Evolutionary conservation across 2,329 filamentous ascomycete species (phyloP).

Genomic region (Sporothrix brunneoviolacea): DNA sequence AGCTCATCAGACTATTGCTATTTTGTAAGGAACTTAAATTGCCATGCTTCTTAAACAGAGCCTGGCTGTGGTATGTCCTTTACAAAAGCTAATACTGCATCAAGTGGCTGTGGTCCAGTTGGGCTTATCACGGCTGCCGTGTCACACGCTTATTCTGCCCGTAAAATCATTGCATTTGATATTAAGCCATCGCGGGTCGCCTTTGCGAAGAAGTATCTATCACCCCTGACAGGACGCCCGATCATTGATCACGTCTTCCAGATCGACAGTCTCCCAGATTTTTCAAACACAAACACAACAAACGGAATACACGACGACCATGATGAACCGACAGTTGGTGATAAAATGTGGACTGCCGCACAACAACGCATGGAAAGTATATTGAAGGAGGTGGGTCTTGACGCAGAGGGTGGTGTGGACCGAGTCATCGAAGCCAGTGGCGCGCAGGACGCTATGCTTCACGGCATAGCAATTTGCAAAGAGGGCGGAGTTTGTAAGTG

Average conservation of each 20-base stretch:
- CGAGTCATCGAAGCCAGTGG: slow-evolving; percentile 74
- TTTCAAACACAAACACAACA: slow-evolving; percentile 30
- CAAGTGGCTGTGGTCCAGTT: slow-evolving; percentile 71
- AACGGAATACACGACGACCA: neutral
- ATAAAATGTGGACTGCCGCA: slow-evolving; percentile 6
- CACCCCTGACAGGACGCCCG: slow-evolving; percentile 27
- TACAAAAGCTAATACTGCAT: no score
- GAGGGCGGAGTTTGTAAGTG: slow-evolving; percentile 70
- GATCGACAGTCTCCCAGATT: slow-evolving; percentile 56
- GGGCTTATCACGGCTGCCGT: slow-evolving; percentile 84
- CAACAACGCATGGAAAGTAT: slow-evolving; percentile 36
- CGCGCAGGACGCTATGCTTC: slow-evolving; percentile 70
- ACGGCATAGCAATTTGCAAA: slow-evolving; percentile 62
- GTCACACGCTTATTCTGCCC: slow-evolving; percentile 72
- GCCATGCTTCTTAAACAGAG: no score
- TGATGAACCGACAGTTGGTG: slow-evolving; percentile 3
- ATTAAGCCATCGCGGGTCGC: slow-evolving; percentile 73
- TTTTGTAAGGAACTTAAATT: no score
- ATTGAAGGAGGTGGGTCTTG: slow-evolving; percentile 53
- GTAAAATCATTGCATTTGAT: slow-evolving; percentile 78
- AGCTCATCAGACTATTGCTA: slow-evolving; percentile 69
- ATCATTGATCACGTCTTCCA: slow-evolving; percentile 66
- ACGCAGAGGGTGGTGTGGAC: slow-evolving; percentile 56
- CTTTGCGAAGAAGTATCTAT: slow-evolving; percentile 59
- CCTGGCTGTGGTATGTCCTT: no score